Percentiles rank a stretch among this genome's conserved stretches.
phyloP scores from a whole-genome alignment of 495 filamentous ascomycete species.

The Lindgomyces ingoldianus region DNA sequence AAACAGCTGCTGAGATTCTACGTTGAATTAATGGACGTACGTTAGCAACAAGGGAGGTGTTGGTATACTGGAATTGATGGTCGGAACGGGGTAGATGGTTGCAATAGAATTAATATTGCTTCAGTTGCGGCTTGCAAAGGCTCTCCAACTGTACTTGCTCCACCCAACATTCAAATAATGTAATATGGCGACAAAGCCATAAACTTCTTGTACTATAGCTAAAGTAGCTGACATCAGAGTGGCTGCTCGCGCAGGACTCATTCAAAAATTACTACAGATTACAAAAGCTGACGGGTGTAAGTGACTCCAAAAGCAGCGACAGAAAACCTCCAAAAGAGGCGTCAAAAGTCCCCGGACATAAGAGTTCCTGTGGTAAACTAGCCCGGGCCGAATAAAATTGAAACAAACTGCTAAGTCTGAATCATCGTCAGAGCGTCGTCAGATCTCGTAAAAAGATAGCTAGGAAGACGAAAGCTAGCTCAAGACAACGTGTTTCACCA shows the following conservation, averaged over 20 bases:
- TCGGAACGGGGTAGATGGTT: no score
- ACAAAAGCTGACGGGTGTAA: not conserved
- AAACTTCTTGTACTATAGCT: no score
- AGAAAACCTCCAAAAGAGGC: not conserved
- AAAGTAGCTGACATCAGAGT: no score
- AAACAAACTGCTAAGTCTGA: no score
- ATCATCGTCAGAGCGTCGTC: no score
- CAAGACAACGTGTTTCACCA: no score
- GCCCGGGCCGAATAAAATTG: no score
- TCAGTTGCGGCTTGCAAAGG: constrained; percentile 3
- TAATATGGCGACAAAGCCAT: no score
- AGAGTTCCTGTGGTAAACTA: no score
- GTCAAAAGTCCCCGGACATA: not conserved
- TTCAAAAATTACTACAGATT: not conserved
- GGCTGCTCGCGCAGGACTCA: not conserved
- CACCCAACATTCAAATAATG: not conserved
- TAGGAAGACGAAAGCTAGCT: no score
- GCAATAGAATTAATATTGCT: not conserved
- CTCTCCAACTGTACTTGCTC: not conserved
- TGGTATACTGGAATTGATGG: constrained; percentile 10
- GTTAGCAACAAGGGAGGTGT: constrained; percentile 3
- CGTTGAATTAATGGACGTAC: not conserved
- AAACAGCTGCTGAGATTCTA: constrained; percentile 8
- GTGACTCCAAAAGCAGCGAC: no score
- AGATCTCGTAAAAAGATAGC: no score